phyloP scores from a whole-genome alignment of 108 stramenopile species.

The Nitzschia palea region DNA sequence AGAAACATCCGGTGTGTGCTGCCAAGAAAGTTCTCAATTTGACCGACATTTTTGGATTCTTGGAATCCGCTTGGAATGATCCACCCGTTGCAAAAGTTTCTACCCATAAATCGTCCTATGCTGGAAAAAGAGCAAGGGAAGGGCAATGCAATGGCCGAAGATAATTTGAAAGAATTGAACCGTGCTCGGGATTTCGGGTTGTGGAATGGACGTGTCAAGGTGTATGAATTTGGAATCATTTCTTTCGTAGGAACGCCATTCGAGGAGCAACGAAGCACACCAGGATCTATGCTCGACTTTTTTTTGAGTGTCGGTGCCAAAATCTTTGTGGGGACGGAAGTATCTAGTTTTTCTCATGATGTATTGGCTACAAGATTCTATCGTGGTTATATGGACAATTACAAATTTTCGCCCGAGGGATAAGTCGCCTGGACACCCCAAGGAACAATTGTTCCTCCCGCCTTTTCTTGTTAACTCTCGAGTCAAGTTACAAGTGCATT shows the following conservation, averaged over 20 bases:
- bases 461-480: background rate
- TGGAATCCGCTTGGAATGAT: constrained; percentile 19
- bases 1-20: constrained; percentile 15
- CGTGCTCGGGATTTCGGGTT: constrained; percentile 14
- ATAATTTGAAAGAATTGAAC: constrained; percentile 31
- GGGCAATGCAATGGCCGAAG: constrained; percentile 16
- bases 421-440: constrained; percentile 17
- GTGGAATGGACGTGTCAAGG: constrained; percentile 30
- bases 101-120: constrained; percentile 29
- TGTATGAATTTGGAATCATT: constrained; percentile 32
- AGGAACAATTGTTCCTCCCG: background rate
- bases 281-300: constrained; percentile 34
- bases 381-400: constrained; percentile 11
- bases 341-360: constrained; percentile 34
- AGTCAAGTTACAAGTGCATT: too few species aligned
- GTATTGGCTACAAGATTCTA: constrained; percentile 28
- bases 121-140: constrained; percentile 20
- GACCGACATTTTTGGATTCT: constrained; percentile 21
- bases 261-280: constrained; percentile 1
- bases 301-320: constrained; percentile 21
- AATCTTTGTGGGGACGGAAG: constrained; percentile 37
- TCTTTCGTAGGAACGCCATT: constrained; percentile 22
- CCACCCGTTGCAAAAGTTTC: constrained; percentile 25
- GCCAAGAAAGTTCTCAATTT: constrained; percentile 26
- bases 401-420: constrained; percentile 29